Conservation (phyloP, 2,329 filamentous ascomycete species). For the Colletotrichum sp. region DNA sequence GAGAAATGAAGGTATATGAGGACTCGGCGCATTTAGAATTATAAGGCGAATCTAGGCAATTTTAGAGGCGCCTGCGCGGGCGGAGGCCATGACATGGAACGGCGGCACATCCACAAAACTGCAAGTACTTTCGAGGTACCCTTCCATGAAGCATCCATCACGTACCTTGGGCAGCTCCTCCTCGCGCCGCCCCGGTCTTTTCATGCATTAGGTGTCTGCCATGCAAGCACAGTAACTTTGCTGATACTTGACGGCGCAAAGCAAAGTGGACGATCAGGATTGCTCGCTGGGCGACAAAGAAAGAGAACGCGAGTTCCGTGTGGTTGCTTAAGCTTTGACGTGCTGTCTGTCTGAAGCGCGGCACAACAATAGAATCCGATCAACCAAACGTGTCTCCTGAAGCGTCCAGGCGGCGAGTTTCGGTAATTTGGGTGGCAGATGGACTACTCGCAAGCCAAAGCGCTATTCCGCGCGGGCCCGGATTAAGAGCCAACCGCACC, state of each 20-base stretch:
- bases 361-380: not conserved
- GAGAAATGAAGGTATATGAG: not conserved
- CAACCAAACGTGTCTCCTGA: not conserved
- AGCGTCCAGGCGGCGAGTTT: conserved; percentile 1
- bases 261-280: not conserved
- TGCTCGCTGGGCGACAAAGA: conserved; percentile 1
- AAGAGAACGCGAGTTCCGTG: not conserved
- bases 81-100: not conserved
- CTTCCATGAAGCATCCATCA: not conserved
- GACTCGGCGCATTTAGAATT: not conserved
- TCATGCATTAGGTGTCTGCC: not conserved
- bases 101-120: not conserved
- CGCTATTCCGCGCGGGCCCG: not conserved
- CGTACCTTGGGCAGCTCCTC: not conserved
- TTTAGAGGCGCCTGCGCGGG: not conserved
- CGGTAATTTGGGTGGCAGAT: not conserved
- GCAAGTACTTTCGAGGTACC: conserved; percentile 9
- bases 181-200: not conserved
- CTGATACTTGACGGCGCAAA: not conserved
- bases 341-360: not conserved
- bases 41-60: not conserved
- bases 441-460: conserved; percentile 1
- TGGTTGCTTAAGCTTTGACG: conserved; percentile 11
- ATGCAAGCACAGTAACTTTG: not conserved
- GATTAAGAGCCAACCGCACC: not conserved